phyloP scores from a whole-genome alignment of 2,329 filamentous ascomycete species.

The Stachybotrys chlorohalonatus region DNA sequence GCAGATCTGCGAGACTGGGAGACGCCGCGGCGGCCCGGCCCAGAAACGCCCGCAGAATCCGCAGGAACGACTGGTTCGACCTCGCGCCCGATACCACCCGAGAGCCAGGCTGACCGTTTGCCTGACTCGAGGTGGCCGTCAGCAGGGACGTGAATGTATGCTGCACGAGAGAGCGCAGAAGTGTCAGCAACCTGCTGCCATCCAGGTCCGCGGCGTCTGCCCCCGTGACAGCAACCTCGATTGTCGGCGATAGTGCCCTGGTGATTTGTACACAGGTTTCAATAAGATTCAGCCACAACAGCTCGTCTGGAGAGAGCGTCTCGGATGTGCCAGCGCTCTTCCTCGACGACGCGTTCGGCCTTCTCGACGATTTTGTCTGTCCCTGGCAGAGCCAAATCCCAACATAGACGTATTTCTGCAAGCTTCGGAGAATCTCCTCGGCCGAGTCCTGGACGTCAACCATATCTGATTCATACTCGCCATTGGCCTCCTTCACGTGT shows the following conservation, averaged over 20 bases:
- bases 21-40: constrained; percentile 71
- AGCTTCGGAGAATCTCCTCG: constrained; percentile 62
- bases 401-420: constrained; percentile 86
- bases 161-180: constrained; percentile 74
- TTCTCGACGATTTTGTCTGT: constrained; percentile 57
- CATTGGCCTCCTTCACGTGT: constrained; percentile 23
- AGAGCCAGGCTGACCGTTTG: constrained; percentile 19
- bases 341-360: constrained; percentile 36
- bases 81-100: constrained; percentile 27
- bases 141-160: constrained; percentile 84
- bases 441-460: constrained; percentile 50
- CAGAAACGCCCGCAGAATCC: constrained; percentile 82
- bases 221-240: constrained; percentile 26
- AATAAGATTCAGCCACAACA: constrained; percentile 52
- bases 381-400: constrained; percentile 94
- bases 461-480: constrained; percentile 37
- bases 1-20: constrained; percentile 78
- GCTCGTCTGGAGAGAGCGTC: constrained; percentile 42
- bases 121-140: constrained; percentile 56
- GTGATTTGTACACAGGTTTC: constrained; percentile 55
- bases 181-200: constrained; percentile 50
- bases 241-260: constrained; percentile 49
- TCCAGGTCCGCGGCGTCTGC: constrained; percentile 31
- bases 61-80: constrained; percentile 71
- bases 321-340: constrained; percentile 34